A percentile compares a stretch with the other conserved stretches of the same genome.
These are phyloP conservation scores for Thelonectria discophora DNA, from an alignment of 2,329 filamentous ascomycete species.

Conservation along the genomic window DNA sequence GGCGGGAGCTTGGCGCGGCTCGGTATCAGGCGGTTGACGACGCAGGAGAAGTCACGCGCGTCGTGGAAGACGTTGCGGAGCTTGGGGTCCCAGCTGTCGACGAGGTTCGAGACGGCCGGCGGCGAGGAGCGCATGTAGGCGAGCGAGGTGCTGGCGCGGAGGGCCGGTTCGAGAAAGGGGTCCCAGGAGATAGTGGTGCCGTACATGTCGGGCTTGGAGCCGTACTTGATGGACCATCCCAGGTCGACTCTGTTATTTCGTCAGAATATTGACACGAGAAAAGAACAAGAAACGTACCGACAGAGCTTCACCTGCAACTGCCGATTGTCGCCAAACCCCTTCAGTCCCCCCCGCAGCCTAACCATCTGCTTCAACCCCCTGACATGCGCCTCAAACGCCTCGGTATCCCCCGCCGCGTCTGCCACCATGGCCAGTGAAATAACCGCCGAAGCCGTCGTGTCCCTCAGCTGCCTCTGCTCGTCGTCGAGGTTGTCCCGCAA, in stretches of 20 bases:
- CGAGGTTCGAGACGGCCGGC: conserved; percentile 8
- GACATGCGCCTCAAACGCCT: conserved; percentile 35
- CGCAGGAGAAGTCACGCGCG: conserved; percentile 42
- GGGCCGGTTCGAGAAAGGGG: conserved; percentile 19
- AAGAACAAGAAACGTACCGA: conserved; percentile 28
- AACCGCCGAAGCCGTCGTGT: conserved; percentile 34
- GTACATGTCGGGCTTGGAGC: conserved; percentile 38
- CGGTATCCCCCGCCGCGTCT: conserved; percentile 30
- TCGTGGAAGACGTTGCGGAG: conserved; percentile 43
- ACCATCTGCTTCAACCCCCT: conserved; percentile 40
- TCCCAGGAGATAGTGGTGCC: conserved; percentile 32
- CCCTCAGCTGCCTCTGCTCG: conserved; percentile 24
- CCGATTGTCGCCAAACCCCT: conserved; percentile 35
- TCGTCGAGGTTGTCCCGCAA: conserved; percentile 34
- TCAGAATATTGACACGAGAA: background rate
- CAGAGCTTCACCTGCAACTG: conserved; percentile 44
- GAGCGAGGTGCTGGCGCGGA: background rate
- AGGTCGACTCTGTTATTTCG: conserved; percentile 37
- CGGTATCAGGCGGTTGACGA: conserved; percentile 37
- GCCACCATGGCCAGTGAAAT: conserved; percentile 37
- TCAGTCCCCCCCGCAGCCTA: conserved; percentile 39
- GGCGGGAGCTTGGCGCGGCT: conserved; percentile 38
- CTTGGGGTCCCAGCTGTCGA: conserved; percentile 34
- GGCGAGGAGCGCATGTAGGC: conserved; percentile 2
- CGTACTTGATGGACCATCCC: conserved; percentile 40